Base-by-base conservation (phyloP, 2,329 filamentous ascomycete genomes). In the Apiospora pterosperma region DNA sequence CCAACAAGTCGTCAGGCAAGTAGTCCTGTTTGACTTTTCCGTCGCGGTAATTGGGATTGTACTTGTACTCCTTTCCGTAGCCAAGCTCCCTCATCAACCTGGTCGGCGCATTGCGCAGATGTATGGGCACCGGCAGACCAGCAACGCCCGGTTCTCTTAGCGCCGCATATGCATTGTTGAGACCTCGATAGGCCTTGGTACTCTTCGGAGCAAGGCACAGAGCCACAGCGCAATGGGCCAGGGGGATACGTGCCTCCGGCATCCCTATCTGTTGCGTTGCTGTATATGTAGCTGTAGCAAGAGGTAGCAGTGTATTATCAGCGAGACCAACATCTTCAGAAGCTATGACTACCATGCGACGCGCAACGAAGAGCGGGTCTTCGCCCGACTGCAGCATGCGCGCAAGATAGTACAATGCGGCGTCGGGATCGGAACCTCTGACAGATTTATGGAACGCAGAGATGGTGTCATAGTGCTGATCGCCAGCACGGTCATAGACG, bases 391-490 rank as follows among this genome's bases (percentile, higher is more conserved):
- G 91, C 5, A 99, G 87, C 96, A 99, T 99, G 39, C 96, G 90
- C 0, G 92, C 92, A 1, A 99, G 87, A 76, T 98, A 99, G 80
- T 98, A 99, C 1, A 99, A 84, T 0, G 95, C 86, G 0, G 95
- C 96, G 76, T 98, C 92, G 0, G 95, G 78, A 73, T 97, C 90
- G 63, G 88, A 91, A 44, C 96, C 96, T 58, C 96, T 91, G 11
- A 98, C 90, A 2, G 93, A 93, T 74, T 99, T 99, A 84, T 98
- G 96, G 72, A 98, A 96, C 36, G 96, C 96, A 0, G 92, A 97
- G 73, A 99, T 98, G 62, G 92, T 96, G 75, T 99, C 95, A 80
- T 98, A 99, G 79, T 98, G 96, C 76, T 97, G 93, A 77, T 99
- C 96, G 62, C 96, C 95, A 0, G 92, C 92, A 63, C 96, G 89